phyloP scores from a whole-genome alignment of 768 basidiomycete genomes.

The Stropharia rugosoannulata region DNA sequence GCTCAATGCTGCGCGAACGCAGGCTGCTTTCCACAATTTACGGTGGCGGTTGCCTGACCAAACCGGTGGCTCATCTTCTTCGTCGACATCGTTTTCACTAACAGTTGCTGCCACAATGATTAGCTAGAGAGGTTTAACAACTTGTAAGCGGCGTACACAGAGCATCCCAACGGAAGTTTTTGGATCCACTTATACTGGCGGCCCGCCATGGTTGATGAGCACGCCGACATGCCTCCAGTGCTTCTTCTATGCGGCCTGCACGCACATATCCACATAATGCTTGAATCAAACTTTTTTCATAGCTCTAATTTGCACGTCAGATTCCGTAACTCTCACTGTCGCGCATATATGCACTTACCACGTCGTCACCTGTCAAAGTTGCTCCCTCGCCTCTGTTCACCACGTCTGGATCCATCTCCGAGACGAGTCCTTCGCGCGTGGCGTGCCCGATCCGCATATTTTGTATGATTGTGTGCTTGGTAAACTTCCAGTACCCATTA shows the following conservation, averaged over 20 bases:
- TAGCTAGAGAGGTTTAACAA: neutral
- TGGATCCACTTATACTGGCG: conserved; percentile 82
- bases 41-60: conserved; percentile 79
- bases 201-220: conserved; percentile 93
- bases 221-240: conserved; percentile 76
- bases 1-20: conserved; percentile 75
- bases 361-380: conserved; percentile 72
- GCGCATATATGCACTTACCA: conserved; percentile 44
- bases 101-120: conserved; percentile 28
- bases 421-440: conserved; percentile 50
- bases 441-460: conserved; percentile 47
- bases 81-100: conserved; percentile 52
- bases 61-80: conserved; percentile 48
- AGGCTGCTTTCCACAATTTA: conserved; percentile 86
- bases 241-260: conserved; percentile 82
- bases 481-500: conserved; percentile 84
- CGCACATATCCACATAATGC: conserved; percentile 81
- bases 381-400: conserved; percentile 57
- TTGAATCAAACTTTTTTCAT: conserved; percentile 76
- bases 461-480: conserved; percentile 73
- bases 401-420: conserved; percentile 82
- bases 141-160: conserved; percentile 48
- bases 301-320: conserved; percentile 46
- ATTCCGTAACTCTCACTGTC: neutral
- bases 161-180: conserved; percentile 73